Evolutionary conservation across 73 alveolate genomes (phyloP).

Genomic region (Tetrahymena borealis): DNA sequence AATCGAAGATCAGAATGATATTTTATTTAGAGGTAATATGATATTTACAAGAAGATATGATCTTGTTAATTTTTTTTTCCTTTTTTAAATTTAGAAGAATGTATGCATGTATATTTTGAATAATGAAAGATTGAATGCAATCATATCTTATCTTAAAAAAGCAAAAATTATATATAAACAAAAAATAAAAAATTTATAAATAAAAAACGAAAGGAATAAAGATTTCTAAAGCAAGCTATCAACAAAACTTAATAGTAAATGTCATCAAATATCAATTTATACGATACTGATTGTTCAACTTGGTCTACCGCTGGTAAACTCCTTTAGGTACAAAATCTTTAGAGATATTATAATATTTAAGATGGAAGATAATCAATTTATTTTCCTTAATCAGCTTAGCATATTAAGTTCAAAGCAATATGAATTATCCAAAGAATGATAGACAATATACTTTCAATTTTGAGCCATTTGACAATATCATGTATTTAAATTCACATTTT

Average conservation of each 20-base stretch:
- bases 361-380: too few species aligned
- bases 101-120: background rate
- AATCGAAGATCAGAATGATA: conserved; percentile 1
- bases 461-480: too few species aligned
- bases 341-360: too few species aligned
- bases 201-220: background rate
- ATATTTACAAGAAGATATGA: background rate
- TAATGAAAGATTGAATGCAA: background rate
- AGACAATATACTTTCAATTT: too few species aligned
- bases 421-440: too few species aligned
- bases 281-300: conserved; percentile 90
- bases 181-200: background rate
- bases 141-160: background rate
- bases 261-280: conserved; percentile 43
- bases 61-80: background rate
- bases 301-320: conserved; percentile 98
- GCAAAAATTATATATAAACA: background rate
- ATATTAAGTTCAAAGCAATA: too few species aligned
- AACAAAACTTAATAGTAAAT: background rate
- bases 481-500: too few species aligned
- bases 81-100: background rate
- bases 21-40: background rate
- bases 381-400: conserved; percentile 3
- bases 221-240: background rate
- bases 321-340: conserved; percentile 46